Conservation (phyloP, 1,284 basidiomycete species). For the Ustilago curta region DNA sequence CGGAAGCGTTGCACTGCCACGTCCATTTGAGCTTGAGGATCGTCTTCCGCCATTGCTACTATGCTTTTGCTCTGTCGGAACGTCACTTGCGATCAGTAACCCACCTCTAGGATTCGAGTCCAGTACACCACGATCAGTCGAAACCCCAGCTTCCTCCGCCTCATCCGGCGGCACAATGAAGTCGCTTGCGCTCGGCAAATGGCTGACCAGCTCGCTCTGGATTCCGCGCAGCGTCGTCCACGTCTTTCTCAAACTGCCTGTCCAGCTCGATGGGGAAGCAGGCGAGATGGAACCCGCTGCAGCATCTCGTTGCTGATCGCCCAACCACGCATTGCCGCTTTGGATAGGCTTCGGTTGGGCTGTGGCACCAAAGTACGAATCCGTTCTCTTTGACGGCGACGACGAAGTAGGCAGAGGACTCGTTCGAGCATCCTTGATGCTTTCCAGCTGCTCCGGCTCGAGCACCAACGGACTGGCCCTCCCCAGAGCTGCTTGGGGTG, state of each 20-base stretch:
- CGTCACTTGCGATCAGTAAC: slow-evolving; percentile 32
- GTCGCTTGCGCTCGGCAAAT: slow-evolving; percentile 53
- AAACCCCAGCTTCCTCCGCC: slow-evolving; percentile 13
- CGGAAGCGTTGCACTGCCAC: slow-evolving; percentile 16
- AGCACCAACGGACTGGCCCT: slow-evolving; percentile 40
- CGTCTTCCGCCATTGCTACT: slow-evolving; percentile 4
- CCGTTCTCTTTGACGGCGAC: slow-evolving; percentile 10
- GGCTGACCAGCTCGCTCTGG: slow-evolving; percentile 44
- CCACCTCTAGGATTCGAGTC: slow-evolving; percentile 44
- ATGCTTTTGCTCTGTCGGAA: not conserved
- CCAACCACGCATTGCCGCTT: not conserved
- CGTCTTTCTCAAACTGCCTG: slow-evolving; percentile 51
- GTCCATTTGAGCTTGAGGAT: slow-evolving; percentile 5
- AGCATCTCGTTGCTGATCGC: slow-evolving; percentile 13
- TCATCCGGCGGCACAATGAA: slow-evolving; percentile 50
- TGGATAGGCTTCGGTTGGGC: slow-evolving; percentile 39
- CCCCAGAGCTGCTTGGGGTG: slow-evolving; percentile 40
- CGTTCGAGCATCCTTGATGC: slow-evolving; percentile 51
- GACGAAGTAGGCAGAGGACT: slow-evolving; percentile 43
- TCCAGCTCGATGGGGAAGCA: slow-evolving; percentile 47
- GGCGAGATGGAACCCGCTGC: slow-evolving; percentile 15
- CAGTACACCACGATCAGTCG: slow-evolving; percentile 4
- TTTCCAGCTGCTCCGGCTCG: slow-evolving; percentile 52
- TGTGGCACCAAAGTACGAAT: slow-evolving; percentile 39
- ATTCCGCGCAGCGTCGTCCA: slow-evolving; percentile 55